A percentile compares a stretch with the other conserved stretches of the same genome.
Evolutionary conservation across 2,329 filamentous ascomycete genomes (phyloP).

Genomic region (Stachybotrys echinatus): DNA sequence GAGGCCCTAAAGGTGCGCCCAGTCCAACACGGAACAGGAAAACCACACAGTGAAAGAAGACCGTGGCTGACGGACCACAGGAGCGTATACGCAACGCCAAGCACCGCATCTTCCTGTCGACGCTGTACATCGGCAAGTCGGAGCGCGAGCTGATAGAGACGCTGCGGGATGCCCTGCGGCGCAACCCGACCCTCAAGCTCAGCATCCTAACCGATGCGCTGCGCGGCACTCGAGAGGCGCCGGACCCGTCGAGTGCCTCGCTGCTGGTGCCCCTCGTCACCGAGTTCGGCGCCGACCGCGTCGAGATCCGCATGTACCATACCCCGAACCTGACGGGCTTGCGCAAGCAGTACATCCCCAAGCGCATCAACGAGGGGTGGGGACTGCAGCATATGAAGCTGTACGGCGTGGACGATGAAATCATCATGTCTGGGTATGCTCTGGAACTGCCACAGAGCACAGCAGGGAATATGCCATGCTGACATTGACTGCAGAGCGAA

Average conservation of each 20-base stretch:
- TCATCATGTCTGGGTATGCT: constrained; percentile 80
- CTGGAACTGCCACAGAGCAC: background rate
- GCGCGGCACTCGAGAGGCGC: constrained; percentile 85
- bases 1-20: constrained; percentile 73
- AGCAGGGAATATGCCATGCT: too few species aligned
- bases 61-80: constrained; percentile 32
- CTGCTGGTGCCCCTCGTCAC: constrained; percentile 76
- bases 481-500: constrained; percentile 58
- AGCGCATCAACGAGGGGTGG: constrained; percentile 95
- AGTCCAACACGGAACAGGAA: background rate
- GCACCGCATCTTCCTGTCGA: constrained; percentile 83
- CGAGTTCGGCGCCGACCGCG: constrained; percentile 77
- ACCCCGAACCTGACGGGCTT: constrained; percentile 90
- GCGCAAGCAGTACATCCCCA: constrained; percentile 77
- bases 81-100: constrained; percentile 77
- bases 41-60: constrained; percentile 7
- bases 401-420: constrained; percentile 91
- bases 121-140: constrained; percentile 90
- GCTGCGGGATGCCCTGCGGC: constrained; percentile 66
- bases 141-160: constrained; percentile 84
- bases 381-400: constrained; percentile 98
- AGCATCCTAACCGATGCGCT: constrained; percentile 90
- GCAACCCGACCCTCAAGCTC: constrained; percentile 71
- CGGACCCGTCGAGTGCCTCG: constrained; percentile 80
- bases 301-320: constrained; percentile 96